These are phyloP conservation scores for Galerina marginata DNA, from an alignment of 768 basidiomycete species.

Conservation along the genomic window DNA sequence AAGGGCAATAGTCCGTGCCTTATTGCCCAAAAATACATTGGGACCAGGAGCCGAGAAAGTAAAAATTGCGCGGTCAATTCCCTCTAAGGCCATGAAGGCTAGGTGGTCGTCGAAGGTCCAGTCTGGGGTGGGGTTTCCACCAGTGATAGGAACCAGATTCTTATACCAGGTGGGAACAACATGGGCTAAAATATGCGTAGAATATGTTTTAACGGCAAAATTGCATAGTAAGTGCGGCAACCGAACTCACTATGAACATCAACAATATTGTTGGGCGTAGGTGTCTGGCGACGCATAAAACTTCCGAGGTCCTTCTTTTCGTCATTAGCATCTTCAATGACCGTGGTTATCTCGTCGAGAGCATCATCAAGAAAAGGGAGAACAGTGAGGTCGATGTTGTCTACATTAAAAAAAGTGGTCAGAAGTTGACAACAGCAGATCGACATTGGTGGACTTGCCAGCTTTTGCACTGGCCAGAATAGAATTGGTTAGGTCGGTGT, in stretches of 20 bases:
- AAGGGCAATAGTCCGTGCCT: conserved; percentile 31
- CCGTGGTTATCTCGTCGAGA: background rate
- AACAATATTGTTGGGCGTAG: conserved; percentile 24
- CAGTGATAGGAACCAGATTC: conserved; percentile 27
- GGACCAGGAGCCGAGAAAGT: conserved; percentile 36
- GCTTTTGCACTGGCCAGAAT: background rate
- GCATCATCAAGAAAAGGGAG: background rate
- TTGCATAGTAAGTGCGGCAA: background rate
- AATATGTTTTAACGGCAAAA: background rate
- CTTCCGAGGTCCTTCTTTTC: background rate
- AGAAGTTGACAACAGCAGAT: background rate
- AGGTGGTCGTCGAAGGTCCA: conserved; percentile 32
- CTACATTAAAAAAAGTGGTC: background rate
- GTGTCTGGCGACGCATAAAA: conserved; percentile 16
- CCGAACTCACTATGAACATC: conserved; percentile 33
- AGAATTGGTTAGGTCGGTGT: background rate
- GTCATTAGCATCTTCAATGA: background rate
- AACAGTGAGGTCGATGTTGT: background rate
- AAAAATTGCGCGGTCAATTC: conserved; percentile 32
- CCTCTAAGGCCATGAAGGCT: conserved; percentile 34
- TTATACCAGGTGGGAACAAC: conserved; percentile 36
- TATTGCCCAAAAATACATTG: conserved; percentile 33
- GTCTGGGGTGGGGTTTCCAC: conserved; percentile 34
- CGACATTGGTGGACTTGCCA: background rate
- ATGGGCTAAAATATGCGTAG: conserved; percentile 23